Conservation (phyloP, 169 alveolate genomes). For the Plasmodium knowlesi region DNA sequence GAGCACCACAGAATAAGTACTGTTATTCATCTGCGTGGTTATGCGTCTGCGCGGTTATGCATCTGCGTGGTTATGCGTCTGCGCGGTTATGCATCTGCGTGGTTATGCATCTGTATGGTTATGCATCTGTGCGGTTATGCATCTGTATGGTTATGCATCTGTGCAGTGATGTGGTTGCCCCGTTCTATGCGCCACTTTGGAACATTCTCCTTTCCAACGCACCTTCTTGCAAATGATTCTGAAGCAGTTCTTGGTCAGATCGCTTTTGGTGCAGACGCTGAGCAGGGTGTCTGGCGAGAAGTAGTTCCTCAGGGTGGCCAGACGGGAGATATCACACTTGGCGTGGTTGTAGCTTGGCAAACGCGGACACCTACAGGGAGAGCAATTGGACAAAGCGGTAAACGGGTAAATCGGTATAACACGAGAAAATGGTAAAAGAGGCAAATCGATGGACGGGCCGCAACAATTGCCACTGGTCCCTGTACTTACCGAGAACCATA, state of each 20-base stretch:
- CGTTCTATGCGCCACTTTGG: not conserved
- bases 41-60: not conserved
- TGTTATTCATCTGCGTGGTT: not conserved
- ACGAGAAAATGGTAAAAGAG: too few species aligned
- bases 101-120: too few species aligned
- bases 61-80: too few species aligned
- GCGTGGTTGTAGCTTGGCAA: conserved; percentile 26
- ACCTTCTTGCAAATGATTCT: conserved; percentile 24
- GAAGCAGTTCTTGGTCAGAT: conserved; percentile 1
- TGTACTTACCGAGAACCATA: not conserved
- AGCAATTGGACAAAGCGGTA: not conserved
- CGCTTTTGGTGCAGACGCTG: conserved; percentile 19
- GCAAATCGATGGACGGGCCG: not conserved
- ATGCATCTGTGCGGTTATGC: too few species aligned
- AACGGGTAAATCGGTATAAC: not conserved
- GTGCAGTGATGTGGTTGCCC: not conserved
- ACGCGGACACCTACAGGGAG: conserved; percentile 15
- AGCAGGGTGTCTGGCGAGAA: conserved; percentile 26
- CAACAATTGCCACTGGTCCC: not conserved
- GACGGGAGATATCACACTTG: not conserved
- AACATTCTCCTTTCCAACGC: not conserved
- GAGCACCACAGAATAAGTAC: not conserved
- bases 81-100: not conserved
- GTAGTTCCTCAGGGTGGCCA: conserved; percentile 11
- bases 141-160: not conserved